Base-by-base conservation (phyloP, 805 yeast species). In the Peterozyma toletana region DNA sequence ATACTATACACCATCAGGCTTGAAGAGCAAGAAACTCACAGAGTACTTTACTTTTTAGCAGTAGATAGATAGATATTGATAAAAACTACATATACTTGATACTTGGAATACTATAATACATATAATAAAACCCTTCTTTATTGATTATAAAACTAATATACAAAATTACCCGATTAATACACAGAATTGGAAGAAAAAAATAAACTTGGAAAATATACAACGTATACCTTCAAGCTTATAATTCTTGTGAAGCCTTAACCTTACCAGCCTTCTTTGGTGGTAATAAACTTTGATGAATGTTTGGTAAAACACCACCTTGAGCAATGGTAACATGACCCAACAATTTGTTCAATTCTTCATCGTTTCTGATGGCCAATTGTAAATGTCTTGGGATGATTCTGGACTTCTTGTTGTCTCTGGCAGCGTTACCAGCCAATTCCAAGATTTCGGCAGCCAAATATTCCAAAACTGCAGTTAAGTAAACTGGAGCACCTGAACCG, bases 401-500 rank as follows among this genome's bases (percentile, higher is more conserved):
- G 63, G 96, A 83, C 81, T 91, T 93, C 82, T 91, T 91, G 90
- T 64, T 89, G 73, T 91, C 97, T 78, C 96, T 86, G 50, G 98
- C 97, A 58, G 97, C 98, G 75, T 88, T 88, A 78, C 97, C 97
- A 52, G 97, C 97, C 71, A 88, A 83, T 77, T 91, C 98, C 62
- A 91, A 82, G 56, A 91, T 88, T 81, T 91, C 98, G 57, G 97
- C 97, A 66, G 96, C 90, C 67, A 91, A 80, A 70, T 91, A 91
- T 74, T 91, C 98, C 61, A 91, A 78, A 47, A 91, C 97, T 45
- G 98, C 95, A 57, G 98, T 90, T 66, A 91, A 78, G 75, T 90
- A 91, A 53, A 91, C 91, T 74, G 98, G 97, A 62, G 98, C 97
- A 82, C 96, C 96, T 56, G 97, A 89, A 80, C 98, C 97, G 60